Evolutionary conservation across 257 asterid genomes (phyloP).

Genomic region (Solanum chiquidenum): DNA sequence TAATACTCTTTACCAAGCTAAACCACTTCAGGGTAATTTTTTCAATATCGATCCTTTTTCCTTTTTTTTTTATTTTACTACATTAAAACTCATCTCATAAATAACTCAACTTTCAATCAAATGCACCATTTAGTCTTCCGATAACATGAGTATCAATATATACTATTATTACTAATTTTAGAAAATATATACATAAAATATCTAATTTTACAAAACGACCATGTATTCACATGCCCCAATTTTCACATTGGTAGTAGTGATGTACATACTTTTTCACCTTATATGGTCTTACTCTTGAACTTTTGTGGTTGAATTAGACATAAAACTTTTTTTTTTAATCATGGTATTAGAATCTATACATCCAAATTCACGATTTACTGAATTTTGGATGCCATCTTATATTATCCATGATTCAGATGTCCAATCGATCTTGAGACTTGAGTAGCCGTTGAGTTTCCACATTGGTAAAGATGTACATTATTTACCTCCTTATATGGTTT

Average conservation of each 20-base stretch:
- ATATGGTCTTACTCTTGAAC: background rate
- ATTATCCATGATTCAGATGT: background rate
- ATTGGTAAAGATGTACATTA: background rate
- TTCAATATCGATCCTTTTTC: background rate
- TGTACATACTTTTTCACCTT: background rate
- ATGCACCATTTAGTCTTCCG: background rate
- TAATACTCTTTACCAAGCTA: slow-evolving; percentile 25
- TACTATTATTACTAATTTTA: too few relatives aligned
- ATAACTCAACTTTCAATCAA: background rate
- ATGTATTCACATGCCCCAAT: background rate
- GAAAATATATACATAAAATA: background rate
- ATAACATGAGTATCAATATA: background rate
- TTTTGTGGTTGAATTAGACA: background rate
- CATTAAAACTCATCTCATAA: background rate
- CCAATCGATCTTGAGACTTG: background rate
- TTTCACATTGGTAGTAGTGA: background rate
- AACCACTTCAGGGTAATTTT: slow-evolving; percentile 33
- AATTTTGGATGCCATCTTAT: background rate
- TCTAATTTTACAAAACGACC: background rate
- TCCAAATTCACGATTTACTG: background rate
- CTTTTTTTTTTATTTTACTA: background rate
- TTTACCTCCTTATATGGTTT: background rate
- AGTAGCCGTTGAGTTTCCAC: background rate
- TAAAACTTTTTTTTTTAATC: background rate
- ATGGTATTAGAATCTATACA: background rate